These are phyloP conservation scores for Hippophae gyantsensis DNA, from an alignment of 306 rosid genomes.

Conservation along the genomic window DNA sequence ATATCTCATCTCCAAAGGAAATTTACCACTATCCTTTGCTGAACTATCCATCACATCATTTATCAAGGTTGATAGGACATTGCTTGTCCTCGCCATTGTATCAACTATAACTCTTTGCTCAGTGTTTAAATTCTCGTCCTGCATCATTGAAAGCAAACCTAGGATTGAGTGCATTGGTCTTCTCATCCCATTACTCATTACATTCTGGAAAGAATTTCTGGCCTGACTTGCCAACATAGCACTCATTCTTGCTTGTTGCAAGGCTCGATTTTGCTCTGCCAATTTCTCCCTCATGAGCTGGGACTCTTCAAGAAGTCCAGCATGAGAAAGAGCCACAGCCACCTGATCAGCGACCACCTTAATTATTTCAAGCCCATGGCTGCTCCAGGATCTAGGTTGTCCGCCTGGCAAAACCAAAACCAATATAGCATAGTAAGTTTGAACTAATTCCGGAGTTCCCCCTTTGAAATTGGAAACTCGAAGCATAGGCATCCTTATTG, in stretches of 20 bases:
- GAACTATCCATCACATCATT: slow-evolving; percentile 88
- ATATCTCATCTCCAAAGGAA: slow-evolving; percentile 66
- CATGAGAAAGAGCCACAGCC: slow-evolving; percentile 98
- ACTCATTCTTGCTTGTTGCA: slow-evolving; percentile 73
- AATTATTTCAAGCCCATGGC: slow-evolving; percentile 83
- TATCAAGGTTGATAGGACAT: slow-evolving; percentile 74
- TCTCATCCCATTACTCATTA: slow-evolving; percentile 98
- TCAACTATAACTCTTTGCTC: slow-evolving; percentile 77
- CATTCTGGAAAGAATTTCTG: slow-evolving; percentile 78
- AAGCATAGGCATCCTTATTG: slow-evolving; percentile 97
- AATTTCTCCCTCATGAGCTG: slow-evolving; percentile 94
- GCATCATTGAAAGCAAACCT: slow-evolving; percentile 85
- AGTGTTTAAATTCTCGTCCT: slow-evolving; percentile 50
- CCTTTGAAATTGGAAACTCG: slow-evolving; percentile 87
- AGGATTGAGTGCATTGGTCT: slow-evolving; percentile 97
- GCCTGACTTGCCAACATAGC: slow-evolving; percentile 99
- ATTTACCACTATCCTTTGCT: slow-evolving; percentile 65
- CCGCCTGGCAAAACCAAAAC: slow-evolving; percentile 85
- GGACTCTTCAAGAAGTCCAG: slow-evolving; percentile 96
- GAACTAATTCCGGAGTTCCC: slow-evolving; percentile 88
- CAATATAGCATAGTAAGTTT: slow-evolving; percentile 71
- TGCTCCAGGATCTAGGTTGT: slow-evolving; percentile 74
- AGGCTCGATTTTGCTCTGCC: slow-evolving; percentile 91
- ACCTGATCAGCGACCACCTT: slow-evolving; percentile 99
- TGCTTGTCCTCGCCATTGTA: slow-evolving; percentile 84